phyloP scores from a whole-genome alignment of 1,284 basidiomycete species.

The Ceratobasidium sp. region DNA sequence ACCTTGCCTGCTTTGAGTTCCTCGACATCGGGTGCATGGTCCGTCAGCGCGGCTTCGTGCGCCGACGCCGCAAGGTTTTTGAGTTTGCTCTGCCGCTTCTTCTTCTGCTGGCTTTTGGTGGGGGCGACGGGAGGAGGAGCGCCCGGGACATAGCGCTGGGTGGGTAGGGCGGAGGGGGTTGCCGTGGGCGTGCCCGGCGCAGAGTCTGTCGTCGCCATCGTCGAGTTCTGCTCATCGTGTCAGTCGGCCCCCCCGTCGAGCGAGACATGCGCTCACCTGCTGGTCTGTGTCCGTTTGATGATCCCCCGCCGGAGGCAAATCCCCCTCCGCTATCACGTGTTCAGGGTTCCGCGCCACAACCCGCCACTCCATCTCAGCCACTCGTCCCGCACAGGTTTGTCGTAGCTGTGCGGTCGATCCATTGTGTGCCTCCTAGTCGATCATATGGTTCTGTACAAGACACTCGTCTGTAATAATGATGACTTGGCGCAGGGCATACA shows the following conservation, averaged over 20 bases:
- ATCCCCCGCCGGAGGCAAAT: neutral
- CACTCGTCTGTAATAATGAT: too few species aligned
- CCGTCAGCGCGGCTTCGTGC: slow-evolving; percentile 17
- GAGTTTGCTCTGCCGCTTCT: slow-evolving; percentile 65
- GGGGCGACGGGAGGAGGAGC: slow-evolving; percentile 66
- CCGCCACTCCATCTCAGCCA: neutral
- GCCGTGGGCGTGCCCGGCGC: neutral
- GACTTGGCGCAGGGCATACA: too few species aligned
- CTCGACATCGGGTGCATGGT: slow-evolving; percentile 46
- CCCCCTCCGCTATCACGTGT: neutral
- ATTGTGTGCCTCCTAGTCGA: too few species aligned
- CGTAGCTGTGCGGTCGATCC: too few species aligned
- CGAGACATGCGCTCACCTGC: neutral
- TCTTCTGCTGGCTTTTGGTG: slow-evolving; percentile 64
- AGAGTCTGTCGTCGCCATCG: slow-evolving; percentile 23
- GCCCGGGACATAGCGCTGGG: slow-evolving; percentile 71
- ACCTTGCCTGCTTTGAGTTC: slow-evolving; percentile 49
- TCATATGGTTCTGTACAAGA: too few species aligned
- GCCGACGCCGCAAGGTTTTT: slow-evolving; percentile 51
- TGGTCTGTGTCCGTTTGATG: neutral
- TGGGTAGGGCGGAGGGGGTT: slow-evolving; percentile 44
- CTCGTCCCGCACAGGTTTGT: too few species aligned
- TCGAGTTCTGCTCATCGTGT: neutral
- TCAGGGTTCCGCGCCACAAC: neutral
- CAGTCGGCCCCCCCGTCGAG: neutral